phyloP scores from a whole-genome alignment of 805 yeast species.

The Candida chilensis region DNA sequence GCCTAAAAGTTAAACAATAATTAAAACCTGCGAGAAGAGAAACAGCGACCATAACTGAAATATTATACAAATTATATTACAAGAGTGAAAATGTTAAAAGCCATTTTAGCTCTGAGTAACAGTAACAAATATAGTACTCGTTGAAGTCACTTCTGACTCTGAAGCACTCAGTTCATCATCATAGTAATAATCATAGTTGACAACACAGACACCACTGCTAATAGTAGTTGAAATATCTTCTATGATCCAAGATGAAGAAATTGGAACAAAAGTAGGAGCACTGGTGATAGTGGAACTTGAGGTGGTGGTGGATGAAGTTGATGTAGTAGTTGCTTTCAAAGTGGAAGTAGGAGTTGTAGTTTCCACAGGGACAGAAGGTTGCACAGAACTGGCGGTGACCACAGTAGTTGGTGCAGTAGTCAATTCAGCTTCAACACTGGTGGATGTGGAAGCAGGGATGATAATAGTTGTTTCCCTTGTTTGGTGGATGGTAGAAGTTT shows the following conservation, averaged over 20 bases:
- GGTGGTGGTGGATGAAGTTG: constrained; percentile 4
- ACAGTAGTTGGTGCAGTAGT: no score
- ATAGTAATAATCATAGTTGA: constrained; percentile 25
- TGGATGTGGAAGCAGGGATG: constrained; percentile 15
- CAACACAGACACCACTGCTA: constrained; percentile 20
- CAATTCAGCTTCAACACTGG: constrained; percentile 8
- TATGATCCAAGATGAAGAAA: constrained; percentile 21
- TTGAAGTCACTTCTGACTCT: constrained; percentile 24
- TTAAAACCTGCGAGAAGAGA: no score
- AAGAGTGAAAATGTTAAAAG: no score
- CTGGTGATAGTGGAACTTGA: background rate
- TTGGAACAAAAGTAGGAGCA: constrained; percentile 9
- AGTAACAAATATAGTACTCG: constrained; percentile 23
- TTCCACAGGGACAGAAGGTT: constrained; percentile 4
- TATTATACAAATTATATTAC: no score
- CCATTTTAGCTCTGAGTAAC: constrained; percentile 18
- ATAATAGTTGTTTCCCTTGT: constrained; percentile 9
- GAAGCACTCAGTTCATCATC: constrained; percentile 7
- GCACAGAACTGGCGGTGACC: constrained; percentile 7
- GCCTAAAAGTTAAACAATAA: no score
- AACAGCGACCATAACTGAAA: no score
- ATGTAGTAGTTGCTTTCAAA: constrained; percentile 4
- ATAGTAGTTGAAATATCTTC: constrained; percentile 19
- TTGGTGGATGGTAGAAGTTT: constrained; percentile 8
- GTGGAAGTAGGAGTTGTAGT: constrained; percentile 1